Percentiles rank a stretch among this genome's conserved stretches.
Conservation (phyloP, 2,329 filamentous ascomycete genomes). For the Microdochium paspali region DNA sequence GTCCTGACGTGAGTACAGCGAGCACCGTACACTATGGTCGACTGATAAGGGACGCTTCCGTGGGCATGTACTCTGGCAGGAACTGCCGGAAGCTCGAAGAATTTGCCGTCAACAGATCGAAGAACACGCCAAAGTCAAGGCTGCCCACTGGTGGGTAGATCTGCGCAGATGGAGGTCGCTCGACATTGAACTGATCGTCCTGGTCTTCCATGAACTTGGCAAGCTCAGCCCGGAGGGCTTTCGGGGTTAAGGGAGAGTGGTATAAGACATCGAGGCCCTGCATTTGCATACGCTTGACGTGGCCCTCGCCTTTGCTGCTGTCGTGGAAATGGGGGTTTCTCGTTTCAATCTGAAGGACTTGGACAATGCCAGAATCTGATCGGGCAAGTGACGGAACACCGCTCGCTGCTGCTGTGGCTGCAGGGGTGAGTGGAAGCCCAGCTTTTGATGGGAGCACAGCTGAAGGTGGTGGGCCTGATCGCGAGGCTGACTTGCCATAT, state of each 20-base stretch:
- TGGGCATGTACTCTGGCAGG: background rate
- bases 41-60: background rate
- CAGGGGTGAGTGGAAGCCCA: background rate
- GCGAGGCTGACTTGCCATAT: slow-evolving; percentile 3
- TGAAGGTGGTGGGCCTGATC: background rate
- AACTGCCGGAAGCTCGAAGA: background rate
- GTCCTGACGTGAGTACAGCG: background rate
- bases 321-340: slow-evolving; percentile 21
- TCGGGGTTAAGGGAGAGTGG: slow-evolving; percentile 9
- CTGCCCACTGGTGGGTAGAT: slow-evolving; percentile 7
- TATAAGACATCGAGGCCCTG: slow-evolving; percentile 18
- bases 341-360: slow-evolving; percentile 19
- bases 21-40: background rate
- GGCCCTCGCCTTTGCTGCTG: slow-evolving; percentile 13
- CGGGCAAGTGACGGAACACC: background rate
- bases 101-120: background rate
- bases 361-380: slow-evolving; percentile 5
- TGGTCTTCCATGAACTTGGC: slow-evolving; percentile 4
- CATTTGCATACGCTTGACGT: slow-evolving; percentile 18
- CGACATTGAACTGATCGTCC: background rate
- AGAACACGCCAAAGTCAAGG: background rate
- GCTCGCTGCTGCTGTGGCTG: slow-evolving; percentile 1
- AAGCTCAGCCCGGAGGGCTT: slow-evolving; percentile 6
- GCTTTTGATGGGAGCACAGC: slow-evolving; percentile 1
- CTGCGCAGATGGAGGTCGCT: slow-evolving; percentile 5